Evolutionary conservation across 1,139 yeast genomes (phyloP).

Genomic region (Sugiyamaella paludigena): DNA sequence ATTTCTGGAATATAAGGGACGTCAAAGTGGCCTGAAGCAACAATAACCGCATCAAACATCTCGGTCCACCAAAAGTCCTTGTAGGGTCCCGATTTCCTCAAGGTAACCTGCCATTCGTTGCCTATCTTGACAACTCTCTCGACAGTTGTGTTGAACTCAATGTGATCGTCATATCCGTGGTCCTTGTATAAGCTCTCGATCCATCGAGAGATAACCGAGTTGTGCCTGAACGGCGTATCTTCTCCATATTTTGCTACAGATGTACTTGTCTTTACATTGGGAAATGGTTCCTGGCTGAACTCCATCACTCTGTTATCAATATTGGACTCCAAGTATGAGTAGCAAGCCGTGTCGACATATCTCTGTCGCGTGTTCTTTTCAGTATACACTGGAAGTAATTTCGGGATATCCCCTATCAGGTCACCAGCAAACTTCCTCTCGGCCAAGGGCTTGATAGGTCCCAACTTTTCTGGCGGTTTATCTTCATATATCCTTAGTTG

Average conservation of each 20-base stretch:
- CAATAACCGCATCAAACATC: not conserved
- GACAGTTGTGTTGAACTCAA: not conserved
- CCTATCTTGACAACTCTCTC: not conserved
- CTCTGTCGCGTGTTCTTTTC: no score
- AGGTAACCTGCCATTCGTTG: not conserved
- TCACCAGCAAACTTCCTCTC: no score
- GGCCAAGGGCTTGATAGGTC: no score
- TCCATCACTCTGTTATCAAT: slow-evolving; percentile 18
- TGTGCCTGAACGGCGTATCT: slow-evolving; percentile 15
- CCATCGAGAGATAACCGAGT: no score
- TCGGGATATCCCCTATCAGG: no score
- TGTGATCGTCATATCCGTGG: not conserved
- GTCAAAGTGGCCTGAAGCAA: not conserved
- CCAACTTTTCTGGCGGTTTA: no score
- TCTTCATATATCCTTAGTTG: no score
- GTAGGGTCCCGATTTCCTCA: not conserved
- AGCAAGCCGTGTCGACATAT: no score
- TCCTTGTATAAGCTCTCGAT: no score
- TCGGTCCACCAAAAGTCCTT: not conserved
- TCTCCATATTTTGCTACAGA: slow-evolving; percentile 15
- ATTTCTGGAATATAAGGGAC: not conserved
- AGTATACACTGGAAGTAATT: no score
- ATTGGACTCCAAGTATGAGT: slow-evolving; percentile 20
- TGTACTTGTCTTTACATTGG: slow-evolving; percentile 7
- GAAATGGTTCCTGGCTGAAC: slow-evolving; percentile 13